A percentile compares a stretch with the other conserved stretches of the same genome.
These are phyloP conservation scores for Porcisia hertigi DNA, from an alignment of 208 protist genomes.

Conservation along the genomic window DNA sequence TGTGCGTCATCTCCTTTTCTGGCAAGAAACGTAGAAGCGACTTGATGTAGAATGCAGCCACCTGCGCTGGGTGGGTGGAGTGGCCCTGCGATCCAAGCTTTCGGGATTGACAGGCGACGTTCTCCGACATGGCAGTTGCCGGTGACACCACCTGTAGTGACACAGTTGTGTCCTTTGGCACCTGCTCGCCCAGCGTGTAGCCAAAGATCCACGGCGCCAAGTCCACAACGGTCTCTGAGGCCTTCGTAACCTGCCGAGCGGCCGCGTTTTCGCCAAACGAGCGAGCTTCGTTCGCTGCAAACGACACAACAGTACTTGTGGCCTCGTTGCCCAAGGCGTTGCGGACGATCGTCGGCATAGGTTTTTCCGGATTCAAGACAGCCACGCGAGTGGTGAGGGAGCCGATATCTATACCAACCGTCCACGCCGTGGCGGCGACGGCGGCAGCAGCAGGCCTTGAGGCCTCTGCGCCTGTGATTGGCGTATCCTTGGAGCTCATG, in stretches of 20 bases:
- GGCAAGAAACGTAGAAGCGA: conserved; percentile 50
- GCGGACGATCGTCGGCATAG: conserved; percentile 69
- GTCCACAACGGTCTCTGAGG: conserved; percentile 54
- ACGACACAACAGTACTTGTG: conserved; percentile 61
- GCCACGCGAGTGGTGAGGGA: conserved; percentile 56
- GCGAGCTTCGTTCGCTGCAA: conserved; percentile 49
- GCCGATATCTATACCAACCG: conserved; percentile 69
- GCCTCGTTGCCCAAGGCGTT: conserved; percentile 75
- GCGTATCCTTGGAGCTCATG: conserved; percentile 12
- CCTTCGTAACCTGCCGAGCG: conserved; percentile 60
- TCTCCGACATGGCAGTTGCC: conserved; percentile 21
- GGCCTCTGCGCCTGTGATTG: conserved; percentile 1
- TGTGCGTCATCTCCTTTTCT: conserved; percentile 16
- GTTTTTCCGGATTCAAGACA: conserved; percentile 43
- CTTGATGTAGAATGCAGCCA: conserved; percentile 63
- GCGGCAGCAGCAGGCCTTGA: not conserved
- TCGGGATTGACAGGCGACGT: conserved; percentile 9
- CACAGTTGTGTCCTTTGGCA: conserved; percentile 8
- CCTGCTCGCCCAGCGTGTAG: conserved; percentile 21
- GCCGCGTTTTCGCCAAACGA: conserved; percentile 65
- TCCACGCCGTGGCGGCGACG: conserved; percentile 7
- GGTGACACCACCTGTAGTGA: conserved; percentile 24
- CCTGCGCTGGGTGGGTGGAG: conserved; percentile 44
- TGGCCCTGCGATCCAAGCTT: conserved; percentile 25
- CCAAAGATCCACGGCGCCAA: conserved; percentile 56